Conservation (phyloP, 345 rosid species). For the Cardamine resedifolia region DNA sequence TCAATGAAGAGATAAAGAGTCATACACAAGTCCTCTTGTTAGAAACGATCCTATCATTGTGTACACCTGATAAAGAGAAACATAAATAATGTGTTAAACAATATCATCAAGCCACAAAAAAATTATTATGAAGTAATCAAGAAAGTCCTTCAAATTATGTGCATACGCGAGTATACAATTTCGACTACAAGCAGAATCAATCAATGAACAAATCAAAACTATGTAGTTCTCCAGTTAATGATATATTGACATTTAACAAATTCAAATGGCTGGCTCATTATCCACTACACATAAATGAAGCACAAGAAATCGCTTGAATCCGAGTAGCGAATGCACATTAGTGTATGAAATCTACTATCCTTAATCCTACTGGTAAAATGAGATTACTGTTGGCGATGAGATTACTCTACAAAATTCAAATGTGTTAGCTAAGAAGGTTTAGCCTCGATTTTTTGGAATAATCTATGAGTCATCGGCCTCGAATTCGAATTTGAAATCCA, state of each 20-base stretch:
- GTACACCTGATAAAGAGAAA: conserved; percentile 34
- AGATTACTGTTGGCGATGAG: conserved; percentile 24
- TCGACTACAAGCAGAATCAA: conserved; percentile 11
- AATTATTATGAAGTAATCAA: not conserved
- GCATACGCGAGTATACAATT: not conserved
- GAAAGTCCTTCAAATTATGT: not conserved
- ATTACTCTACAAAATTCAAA: not conserved
- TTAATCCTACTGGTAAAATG: not conserved
- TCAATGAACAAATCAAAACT: not conserved
- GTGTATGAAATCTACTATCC: not conserved
- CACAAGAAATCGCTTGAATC: not conserved
- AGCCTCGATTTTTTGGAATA: not conserved
- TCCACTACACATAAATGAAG: conserved; percentile 2
- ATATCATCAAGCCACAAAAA: conserved; percentile 18
- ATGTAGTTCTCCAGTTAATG: not conserved
- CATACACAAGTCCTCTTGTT: conserved; percentile 67
- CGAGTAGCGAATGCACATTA: not conserved
- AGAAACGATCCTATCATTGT: conserved; percentile 60
- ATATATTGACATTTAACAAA: not conserved
- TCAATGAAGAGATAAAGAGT: conserved; percentile 25
- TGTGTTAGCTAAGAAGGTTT: not conserved
- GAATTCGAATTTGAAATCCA: conserved; percentile 11
- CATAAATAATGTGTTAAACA: not conserved
- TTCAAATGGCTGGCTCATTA: not conserved
- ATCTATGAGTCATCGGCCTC: not conserved